Percentiles rank a stretch among this genome's conserved stretches.
Evolutionary conservation across 169 alveolate genomes (phyloP).

Genomic region (Cryptosporidium parvum): DNA sequence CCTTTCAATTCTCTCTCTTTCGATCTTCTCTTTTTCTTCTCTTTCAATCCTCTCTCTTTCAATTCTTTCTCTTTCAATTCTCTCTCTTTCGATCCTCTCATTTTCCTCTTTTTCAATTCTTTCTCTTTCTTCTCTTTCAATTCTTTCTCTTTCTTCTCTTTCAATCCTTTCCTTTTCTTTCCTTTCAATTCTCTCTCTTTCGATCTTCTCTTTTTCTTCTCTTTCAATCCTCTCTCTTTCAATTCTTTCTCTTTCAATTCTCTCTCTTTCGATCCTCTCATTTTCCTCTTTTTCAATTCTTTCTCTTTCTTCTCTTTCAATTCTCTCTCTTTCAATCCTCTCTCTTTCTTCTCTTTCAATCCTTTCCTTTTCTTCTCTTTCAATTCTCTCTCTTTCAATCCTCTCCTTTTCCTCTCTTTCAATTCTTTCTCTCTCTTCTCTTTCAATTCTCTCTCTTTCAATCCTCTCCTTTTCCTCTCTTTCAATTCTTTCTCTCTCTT

Average conservation of each 20-base stretch:
- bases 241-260: background rate
- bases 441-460: constrained; percentile 20
- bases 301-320: background rate
- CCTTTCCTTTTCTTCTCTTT: constrained; percentile 15
- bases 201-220: constrained; percentile 12
- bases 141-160: constrained; percentile 20
- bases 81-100: background rate
- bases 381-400: background rate
- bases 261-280: background rate
- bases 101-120: background rate
- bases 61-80: background rate
- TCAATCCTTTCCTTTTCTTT: background rate
- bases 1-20: background rate
- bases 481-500: background rate
- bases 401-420: background rate
- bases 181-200: background rate
- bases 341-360: constrained; percentile 31
- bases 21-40: background rate
- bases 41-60: background rate
- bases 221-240: constrained; percentile 19
- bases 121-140: constrained; percentile 32
- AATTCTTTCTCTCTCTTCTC: constrained; percentile 6
- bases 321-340: constrained; percentile 7
- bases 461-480: background rate
- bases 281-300: background rate